These are phyloP conservation scores for Diaporthe citri DNA, from an alignment of 2,329 filamentous ascomycete species.

Conservation along the genomic window DNA sequence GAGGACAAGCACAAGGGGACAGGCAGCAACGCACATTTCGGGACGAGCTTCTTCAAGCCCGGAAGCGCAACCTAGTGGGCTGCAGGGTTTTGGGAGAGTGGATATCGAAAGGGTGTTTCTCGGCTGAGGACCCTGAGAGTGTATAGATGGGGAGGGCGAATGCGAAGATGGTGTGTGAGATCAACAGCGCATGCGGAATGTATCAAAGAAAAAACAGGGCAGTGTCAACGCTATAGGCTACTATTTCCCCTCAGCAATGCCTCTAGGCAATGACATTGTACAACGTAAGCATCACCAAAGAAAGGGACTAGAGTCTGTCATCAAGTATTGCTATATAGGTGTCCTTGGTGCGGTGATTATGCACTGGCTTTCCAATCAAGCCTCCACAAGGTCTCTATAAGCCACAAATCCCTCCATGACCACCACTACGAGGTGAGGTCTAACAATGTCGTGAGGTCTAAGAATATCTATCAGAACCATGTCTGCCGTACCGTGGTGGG, in stretches of 20 bases:
- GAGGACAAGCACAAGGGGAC: constrained; percentile 29
- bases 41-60: constrained; percentile 32
- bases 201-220: not conserved
- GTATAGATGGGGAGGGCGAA: not conserved
- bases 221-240: not conserved
- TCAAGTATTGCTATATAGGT: not conserved
- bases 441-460: not conserved
- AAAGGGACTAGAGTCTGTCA: not conserved
- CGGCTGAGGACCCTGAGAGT: not conserved
- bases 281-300: not conserved
- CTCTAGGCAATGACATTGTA: not conserved
- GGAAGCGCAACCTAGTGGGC: constrained; percentile 4
- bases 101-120: not conserved
- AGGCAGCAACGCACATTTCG: constrained; percentile 7
- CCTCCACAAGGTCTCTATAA: not conserved
- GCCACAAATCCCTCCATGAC: not conserved
- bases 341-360: not conserved
- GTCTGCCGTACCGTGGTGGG: not conserved
- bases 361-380: not conserved
- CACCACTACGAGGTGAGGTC: not conserved
- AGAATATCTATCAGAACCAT: not conserved
- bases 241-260: too few species aligned
- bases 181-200: not conserved
- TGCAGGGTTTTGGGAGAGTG: too few species aligned
- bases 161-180: not conserved